These are phyloP conservation scores for Kockovaella imperatae DNA, from an alignment of 768 basidiomycete genomes.

Conservation along the genomic window DNA sequence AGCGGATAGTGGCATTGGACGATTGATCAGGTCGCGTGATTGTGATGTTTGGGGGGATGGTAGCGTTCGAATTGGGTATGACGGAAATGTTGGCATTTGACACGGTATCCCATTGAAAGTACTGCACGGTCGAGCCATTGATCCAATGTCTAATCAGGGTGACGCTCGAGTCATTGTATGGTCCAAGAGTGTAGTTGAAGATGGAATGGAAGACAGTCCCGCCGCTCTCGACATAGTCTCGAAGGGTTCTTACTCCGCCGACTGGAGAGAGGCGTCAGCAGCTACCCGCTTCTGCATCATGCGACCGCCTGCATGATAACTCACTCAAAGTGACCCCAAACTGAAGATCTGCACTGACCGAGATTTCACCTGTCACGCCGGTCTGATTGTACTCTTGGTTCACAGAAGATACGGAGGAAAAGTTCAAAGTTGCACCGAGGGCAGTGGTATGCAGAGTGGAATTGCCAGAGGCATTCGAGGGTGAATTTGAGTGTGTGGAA, in stretches of 20 bases:
- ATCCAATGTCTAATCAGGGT: constrained; percentile 48
- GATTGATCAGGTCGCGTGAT: constrained; percentile 39
- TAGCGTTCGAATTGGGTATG: constrained; percentile 41
- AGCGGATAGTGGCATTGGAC: constrained; percentile 28
- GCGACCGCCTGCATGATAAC: background rate
- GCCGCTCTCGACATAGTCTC: constrained; percentile 48
- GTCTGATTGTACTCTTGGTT: constrained; percentile 39
- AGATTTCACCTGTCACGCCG: constrained; percentile 47
- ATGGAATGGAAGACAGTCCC: constrained; percentile 42
- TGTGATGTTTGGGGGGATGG: constrained; percentile 45
- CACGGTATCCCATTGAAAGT: constrained; percentile 36
- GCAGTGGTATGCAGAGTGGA: constrained; percentile 1
- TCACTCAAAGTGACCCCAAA: constrained; percentile 47
- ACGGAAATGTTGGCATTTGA: constrained; percentile 46
- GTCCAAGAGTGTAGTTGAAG: constrained; percentile 49
- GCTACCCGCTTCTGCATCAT: background rate
- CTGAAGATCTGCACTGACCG: constrained; percentile 44
- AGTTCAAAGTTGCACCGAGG: constrained; percentile 29
- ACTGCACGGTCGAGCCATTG: constrained; percentile 45
- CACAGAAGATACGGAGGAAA: constrained; percentile 29
- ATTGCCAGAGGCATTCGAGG: too few relatives aligned
- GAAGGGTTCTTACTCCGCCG: constrained; percentile 48
- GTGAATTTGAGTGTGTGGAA: too few relatives aligned
- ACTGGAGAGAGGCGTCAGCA: constrained; percentile 16
- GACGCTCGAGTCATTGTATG: constrained; percentile 44